Evolutionary conservation across 176 grass and related monocot species (phyloP), one percentile per base, ranked within the genome.

Genomic region (Musa schizocarpa): DNA sequence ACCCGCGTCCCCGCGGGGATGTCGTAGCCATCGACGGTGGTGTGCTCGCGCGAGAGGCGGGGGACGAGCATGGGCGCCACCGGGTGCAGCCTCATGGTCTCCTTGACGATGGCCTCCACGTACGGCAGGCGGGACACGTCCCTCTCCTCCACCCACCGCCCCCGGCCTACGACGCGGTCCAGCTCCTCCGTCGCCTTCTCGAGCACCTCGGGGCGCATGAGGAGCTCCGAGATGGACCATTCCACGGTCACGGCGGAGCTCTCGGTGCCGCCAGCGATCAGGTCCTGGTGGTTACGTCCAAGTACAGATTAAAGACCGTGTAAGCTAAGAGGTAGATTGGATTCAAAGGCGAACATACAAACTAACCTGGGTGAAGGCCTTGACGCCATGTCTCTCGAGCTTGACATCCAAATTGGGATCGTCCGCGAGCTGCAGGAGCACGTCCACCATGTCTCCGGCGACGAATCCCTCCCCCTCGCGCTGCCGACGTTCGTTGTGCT

Each of bases 371-470:
- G 86, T 54, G 29, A 90, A 79, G 0, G 74, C 82, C 61, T 93
- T 93, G 3, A 90, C 82, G 3, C 90, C 78, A 0, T 93, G 79
- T 68, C 87, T 50, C 54, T 90, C 21, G 12, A 97, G 85, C 82
- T 88, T 72, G 12, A 93, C 89, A 74, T 93, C 88, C 5, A 97
- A 81, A 13, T 74, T 76, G 21, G 90, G 93, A 22, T 90, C 82
- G 34, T 85, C 80, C 12, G 90, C 90, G 13, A 97, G 65, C 74
- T 93, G 78, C 56, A 97, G 77, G 73, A 97, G 76, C 58, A 97
- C 90, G 73, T 97, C 93, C 22, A 97, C 90, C 90, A 90, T 97
- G 84, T 97, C 93, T 14, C 80, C 87, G 1, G 86, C 85, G 52
- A 87, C 87, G 67, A 97, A 97, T 20, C 78, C 68, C 68, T 79